These are phyloP conservation scores for Penicillium subrubescens DNA, from an alignment of 495 filamentous ascomycete genomes.

Conservation along the genomic window DNA sequence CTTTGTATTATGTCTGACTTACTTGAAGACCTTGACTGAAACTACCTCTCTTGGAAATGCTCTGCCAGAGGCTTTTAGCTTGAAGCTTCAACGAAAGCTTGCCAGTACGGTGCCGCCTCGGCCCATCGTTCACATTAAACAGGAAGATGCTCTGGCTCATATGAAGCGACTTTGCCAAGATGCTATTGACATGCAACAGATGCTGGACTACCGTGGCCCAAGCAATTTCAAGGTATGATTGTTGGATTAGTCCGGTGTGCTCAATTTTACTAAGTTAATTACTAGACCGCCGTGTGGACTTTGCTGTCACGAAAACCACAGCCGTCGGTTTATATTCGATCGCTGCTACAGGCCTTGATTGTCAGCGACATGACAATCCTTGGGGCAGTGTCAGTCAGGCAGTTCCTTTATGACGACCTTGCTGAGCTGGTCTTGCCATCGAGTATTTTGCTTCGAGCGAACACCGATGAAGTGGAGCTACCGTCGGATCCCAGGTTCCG, in stretches of 20 bases:
- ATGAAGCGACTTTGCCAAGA: constrained; percentile 73
- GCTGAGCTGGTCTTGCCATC: constrained; percentile 72
- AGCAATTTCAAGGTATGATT: constrained; percentile 57
- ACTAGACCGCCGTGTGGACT: constrained; percentile 56
- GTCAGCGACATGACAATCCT: constrained; percentile 69
- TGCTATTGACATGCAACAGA: constrained; percentile 65
- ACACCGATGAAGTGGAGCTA: constrained; percentile 73
- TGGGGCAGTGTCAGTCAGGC: constrained; percentile 65
- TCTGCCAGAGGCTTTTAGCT: constrained; percentile 79
- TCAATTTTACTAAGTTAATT: constrained; percentile 31
- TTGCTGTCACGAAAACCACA: constrained; percentile 80
- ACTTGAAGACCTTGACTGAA: constrained; percentile 53
- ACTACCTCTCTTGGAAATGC: constrained; percentile 63
- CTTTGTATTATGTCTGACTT: constrained; percentile 47
- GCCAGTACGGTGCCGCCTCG: constrained; percentile 92
- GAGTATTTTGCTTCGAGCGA: constrained; percentile 68
- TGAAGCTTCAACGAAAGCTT: constrained; percentile 83
- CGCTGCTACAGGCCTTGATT: constrained; percentile 74
- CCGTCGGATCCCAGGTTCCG: constrained; percentile 76
- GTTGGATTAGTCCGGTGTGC: constrained; percentile 12
- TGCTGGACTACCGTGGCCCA: constrained; percentile 68
- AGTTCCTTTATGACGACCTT: constrained; percentile 79
- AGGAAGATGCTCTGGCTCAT: constrained; percentile 69
- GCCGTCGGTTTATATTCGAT: constrained; percentile 81
- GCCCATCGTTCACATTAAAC: constrained; percentile 77